Evolutionary conservation across 1,139 yeast genomes (phyloP).

Genomic region (Geotrichum phurueaensis): DNA sequence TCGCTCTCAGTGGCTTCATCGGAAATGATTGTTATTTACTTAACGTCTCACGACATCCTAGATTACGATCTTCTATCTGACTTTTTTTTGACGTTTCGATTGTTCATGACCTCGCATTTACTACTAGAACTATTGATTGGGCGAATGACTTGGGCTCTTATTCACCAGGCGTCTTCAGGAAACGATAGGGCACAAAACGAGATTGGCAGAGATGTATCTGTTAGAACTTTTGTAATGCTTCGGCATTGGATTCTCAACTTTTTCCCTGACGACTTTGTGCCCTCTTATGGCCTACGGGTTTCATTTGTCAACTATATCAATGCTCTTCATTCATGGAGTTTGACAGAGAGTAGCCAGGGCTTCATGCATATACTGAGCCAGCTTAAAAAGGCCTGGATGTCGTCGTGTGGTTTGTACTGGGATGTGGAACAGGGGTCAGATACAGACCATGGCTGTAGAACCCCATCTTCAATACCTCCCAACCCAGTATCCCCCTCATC

Average conservation of each 20-base stretch:
- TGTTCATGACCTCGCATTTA: constrained; percentile 53
- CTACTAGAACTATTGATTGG: constrained; percentile 57
- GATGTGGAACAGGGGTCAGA: constrained; percentile 21
- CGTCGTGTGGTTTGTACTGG: constrained; percentile 35
- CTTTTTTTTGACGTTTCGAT: constrained; percentile 77
- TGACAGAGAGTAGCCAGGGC: constrained; percentile 26
- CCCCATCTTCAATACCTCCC: not conserved
- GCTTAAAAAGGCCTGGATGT: constrained; percentile 36
- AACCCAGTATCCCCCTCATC: not conserved
- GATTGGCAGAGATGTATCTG: constrained; percentile 62
- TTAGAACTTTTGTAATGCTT: constrained; percentile 78
- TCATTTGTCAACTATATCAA: constrained; percentile 30
- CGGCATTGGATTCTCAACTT: constrained; percentile 78
- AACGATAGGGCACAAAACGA: constrained; percentile 24
- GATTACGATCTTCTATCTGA: constrained; percentile 78
- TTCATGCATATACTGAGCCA: constrained; percentile 33
- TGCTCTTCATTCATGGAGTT: constrained; percentile 28
- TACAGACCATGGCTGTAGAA: not conserved
- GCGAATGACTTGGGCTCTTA: constrained; percentile 68
- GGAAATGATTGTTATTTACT: constrained; percentile 58
- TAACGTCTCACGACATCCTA: constrained; percentile 72
- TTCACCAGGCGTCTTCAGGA: constrained; percentile 31
- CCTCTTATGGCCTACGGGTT: constrained; percentile 32
- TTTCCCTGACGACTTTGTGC: constrained; percentile 39
- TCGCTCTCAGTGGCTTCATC: constrained; percentile 17